Base-by-base conservation (phyloP, 2,329 filamentous ascomycete species). In the Aspergillus fumigatus region DNA sequence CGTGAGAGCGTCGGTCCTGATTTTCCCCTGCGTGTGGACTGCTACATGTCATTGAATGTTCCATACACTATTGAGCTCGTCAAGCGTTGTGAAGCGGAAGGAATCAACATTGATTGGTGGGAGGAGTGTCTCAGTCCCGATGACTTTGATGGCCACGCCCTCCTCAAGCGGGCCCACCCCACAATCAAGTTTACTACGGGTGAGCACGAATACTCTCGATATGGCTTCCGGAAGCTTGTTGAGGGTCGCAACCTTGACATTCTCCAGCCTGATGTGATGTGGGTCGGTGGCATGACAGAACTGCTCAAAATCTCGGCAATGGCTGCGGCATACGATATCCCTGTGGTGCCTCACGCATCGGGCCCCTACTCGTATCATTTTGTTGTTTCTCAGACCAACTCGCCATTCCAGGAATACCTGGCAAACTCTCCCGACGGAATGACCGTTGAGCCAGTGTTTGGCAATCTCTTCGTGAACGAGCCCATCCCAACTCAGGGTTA, bases 291-390 rank as follows among this genome's bases (percentile, higher is more conserved):
- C 59, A 75, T 97, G 81, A 97, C 92, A 0, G 92, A 97, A 76
- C 82, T 97, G 56, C 85, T 97, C 63, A 94, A 91, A 76, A 88
- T 97, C 52, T 84, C 91, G 17, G 88, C 92, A 53, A 88, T 95
- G 84, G 92, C 92, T 3, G 85, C 92, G 4, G 92, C 92, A 23
- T 97, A 97, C 75, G 92, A 97, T 69, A 89, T 97, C 58, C 92
- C 92, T 11, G 92, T 97, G 17, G 90, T 97, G 14, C 92, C 92
- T n/a, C 92, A 97, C 71, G 92, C 92, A 48, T 94, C 89, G 59
- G 92, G 92, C 1, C 90, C 92, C 3, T 97, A 97, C 79, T 94
- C 90, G 68, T 97, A 97, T 77, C 92, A 97, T 76, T 97, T 95
- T 70, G 92, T 96, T 63, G 88, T 96, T 59, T 95, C 91, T 48